A percentile compares a stretch with the other conserved stretches of the same genome.
These are phyloP conservation scores for Thermoascus crustaceus DNA, from an alignment of 2,329 filamentous ascomycete genomes.

Conservation along the genomic window DNA sequence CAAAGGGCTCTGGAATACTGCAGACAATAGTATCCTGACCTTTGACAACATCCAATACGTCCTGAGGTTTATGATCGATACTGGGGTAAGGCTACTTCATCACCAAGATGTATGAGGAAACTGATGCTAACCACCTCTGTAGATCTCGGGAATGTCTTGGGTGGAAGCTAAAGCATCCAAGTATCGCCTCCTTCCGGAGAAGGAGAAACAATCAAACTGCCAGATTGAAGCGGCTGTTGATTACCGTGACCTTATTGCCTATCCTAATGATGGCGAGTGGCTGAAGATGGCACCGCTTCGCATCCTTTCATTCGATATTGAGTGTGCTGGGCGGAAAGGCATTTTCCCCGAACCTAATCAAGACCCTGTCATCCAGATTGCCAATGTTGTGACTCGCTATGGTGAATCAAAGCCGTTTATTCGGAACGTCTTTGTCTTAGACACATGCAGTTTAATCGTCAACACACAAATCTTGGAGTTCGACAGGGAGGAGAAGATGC, in stretches of 20 bases:
- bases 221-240: slow-evolving; percentile 88
- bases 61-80: slow-evolving; percentile 95
- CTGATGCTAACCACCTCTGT: slow-evolving; percentile 5
- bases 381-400: slow-evolving; percentile 88
- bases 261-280: slow-evolving; percentile 87
- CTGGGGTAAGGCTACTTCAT: slow-evolving; percentile 49
- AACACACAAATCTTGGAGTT: slow-evolving; percentile 89
- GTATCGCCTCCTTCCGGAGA: slow-evolving; percentile 60
- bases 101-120: not conserved
- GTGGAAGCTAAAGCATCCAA: slow-evolving; percentile 71
- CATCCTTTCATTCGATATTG: slow-evolving; percentile 94
- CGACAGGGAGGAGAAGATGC: slow-evolving; percentile 73
- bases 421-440: slow-evolving; percentile 90
- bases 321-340: slow-evolving; percentile 94
- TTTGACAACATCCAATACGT: slow-evolving; percentile 97
- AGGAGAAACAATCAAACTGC: slow-evolving; percentile 76
- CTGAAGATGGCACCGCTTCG: slow-evolving; percentile 94
- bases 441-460: slow-evolving; percentile 86
- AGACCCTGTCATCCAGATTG: slow-evolving; percentile 96
- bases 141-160: slow-evolving; percentile 96
- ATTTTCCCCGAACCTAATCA: slow-evolving; percentile 89
- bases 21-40: slow-evolving; percentile 67
- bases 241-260: slow-evolving; percentile 75
- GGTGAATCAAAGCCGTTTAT: slow-evolving; percentile 95
- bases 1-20: slow-evolving; percentile 76